Conservation (phyloP, 495 filamentous ascomycete species). For the Filosporella fistucella region DNA sequence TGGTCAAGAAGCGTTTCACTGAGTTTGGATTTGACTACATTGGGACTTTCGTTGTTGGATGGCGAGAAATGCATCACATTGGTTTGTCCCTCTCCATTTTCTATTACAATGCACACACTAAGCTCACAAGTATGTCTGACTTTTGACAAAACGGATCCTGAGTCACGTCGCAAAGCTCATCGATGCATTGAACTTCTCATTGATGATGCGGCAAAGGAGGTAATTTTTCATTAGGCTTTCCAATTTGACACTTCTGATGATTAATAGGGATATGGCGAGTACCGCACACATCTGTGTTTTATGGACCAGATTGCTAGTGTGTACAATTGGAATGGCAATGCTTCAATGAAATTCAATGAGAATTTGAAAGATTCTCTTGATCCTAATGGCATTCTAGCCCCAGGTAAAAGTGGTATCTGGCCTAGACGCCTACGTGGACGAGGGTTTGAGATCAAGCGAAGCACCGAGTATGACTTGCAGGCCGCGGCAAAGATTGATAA, state of each 20-base stretch:
- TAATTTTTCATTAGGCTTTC: too few species aligned
- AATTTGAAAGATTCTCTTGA: conserved; percentile 51
- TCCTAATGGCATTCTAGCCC: conserved; percentile 52
- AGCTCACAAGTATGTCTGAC: conserved; percentile 35
- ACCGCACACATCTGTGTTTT: conserved; percentile 49
- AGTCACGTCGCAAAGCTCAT: conserved; percentile 30
- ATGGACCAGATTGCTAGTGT: conserved; percentile 53
- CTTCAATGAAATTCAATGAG: conserved; percentile 50
- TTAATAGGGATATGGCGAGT: conserved; percentile 57
- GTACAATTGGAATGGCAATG: conserved; percentile 50
- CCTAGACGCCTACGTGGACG: too few species aligned
- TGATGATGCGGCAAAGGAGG: conserved; percentile 37
- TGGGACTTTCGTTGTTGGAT: conserved; percentile 43
- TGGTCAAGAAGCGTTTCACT: conserved; percentile 31
- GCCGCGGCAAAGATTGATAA: too few species aligned
- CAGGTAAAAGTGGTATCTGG: conserved; percentile 53
- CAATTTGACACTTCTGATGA: too few species aligned
- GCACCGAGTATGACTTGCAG: too few species aligned
- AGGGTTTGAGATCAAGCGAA: too few species aligned
- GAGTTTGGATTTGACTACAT: conserved; percentile 48
- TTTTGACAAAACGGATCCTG: conserved; percentile 40
- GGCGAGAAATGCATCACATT: not conserved
- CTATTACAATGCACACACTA: conserved; percentile 37
- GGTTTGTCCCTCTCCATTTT: conserved; percentile 36
- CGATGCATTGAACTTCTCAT: conserved; percentile 41